phyloP scores from a whole-genome alignment of 1,284 basidiomycete species.

The Ceratobasidium sp. region DNA sequence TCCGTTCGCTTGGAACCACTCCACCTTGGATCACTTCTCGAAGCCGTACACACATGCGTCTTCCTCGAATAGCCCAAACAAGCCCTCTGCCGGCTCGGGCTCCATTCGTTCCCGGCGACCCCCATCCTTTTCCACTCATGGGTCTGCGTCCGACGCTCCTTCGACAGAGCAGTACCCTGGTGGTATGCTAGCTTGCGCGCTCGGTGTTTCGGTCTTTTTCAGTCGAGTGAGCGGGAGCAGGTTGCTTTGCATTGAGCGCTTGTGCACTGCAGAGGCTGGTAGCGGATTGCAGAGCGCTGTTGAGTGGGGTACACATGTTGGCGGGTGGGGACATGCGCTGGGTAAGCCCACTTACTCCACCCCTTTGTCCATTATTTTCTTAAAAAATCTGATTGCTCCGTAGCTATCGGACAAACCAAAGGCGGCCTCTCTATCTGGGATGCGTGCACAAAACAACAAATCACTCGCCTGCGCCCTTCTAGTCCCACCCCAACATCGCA shows the following conservation, averaged over 20 bases:
- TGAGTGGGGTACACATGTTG: constrained; percentile 28
- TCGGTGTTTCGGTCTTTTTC: constrained; percentile 32
- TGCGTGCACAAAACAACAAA: constrained; percentile 18
- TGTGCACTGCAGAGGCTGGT: constrained; percentile 4
- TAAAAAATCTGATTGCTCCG: neutral
- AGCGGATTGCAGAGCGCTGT: constrained; percentile 32
- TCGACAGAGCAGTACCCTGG: neutral
- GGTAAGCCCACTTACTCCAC: neutral
- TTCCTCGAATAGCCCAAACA: too few relatives aligned
- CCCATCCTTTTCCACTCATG: too few relatives aligned
- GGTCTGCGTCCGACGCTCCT: neutral
- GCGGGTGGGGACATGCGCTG: constrained; percentile 32
- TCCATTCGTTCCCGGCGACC: too few relatives aligned
- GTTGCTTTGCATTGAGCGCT: constrained; percentile 24
- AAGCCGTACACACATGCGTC: neutral
- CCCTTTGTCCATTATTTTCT: neutral
- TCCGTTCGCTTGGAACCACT: constrained; percentile 37
- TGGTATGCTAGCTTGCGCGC: constrained; percentile 31
- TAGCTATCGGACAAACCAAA: constrained; percentile 33
- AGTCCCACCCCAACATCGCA: neutral
- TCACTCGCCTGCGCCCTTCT: neutral
- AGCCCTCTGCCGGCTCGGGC: too few relatives aligned
- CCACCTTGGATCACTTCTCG: neutral
- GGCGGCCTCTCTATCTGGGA: constrained; percentile 27
- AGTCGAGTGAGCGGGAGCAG: constrained; percentile 34